Percentiles rank a stretch among this genome's conserved stretches.
Evolutionary conservation across 495 filamentous ascomycete genomes (phyloP).

Genomic region (Trichoderma gamsii): DNA sequence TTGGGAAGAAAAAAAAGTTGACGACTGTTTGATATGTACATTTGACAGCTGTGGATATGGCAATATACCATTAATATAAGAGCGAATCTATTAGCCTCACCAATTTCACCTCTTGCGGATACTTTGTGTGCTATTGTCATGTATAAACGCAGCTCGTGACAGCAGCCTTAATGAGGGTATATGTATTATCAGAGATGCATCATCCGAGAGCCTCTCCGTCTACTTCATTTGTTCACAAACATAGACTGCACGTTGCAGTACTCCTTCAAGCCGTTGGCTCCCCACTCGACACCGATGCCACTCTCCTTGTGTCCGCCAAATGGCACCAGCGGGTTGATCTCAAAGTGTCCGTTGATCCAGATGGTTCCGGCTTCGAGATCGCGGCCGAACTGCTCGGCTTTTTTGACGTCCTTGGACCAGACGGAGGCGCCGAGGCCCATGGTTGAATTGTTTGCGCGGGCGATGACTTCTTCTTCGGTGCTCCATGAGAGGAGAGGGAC

Average conservation of each 20-base stretch:
- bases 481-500: slow-evolving; percentile 51
- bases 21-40: background rate
- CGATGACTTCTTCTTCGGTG: slow-evolving; percentile 52
- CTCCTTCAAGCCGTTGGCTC: slow-evolving; percentile 39
- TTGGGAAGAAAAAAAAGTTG: background rate
- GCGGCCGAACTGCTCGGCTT: slow-evolving; percentile 44
- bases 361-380: slow-evolving; percentile 52
- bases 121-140: no score
- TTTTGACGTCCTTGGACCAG: slow-evolving; percentile 47
- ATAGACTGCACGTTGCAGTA: slow-evolving; percentile 46
- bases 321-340: background rate
- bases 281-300: slow-evolving; percentile 51
- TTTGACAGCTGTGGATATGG: background rate
- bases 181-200: background rate
- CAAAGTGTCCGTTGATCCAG: slow-evolving; percentile 47
- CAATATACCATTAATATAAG: background rate
- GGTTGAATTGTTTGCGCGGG: slow-evolving; percentile 50
- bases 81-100: background rate
- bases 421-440: slow-evolving; percentile 53
- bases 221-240: slow-evolving; percentile 4
- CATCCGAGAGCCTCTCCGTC: background rate
- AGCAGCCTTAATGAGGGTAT: background rate
- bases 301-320: slow-evolving; percentile 53
- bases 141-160: no score
- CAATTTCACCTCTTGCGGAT: no score